phyloP scores from a whole-genome alignment of 2,329 filamentous ascomycete species.

The Paraphoma chrysanthemicola region DNA sequence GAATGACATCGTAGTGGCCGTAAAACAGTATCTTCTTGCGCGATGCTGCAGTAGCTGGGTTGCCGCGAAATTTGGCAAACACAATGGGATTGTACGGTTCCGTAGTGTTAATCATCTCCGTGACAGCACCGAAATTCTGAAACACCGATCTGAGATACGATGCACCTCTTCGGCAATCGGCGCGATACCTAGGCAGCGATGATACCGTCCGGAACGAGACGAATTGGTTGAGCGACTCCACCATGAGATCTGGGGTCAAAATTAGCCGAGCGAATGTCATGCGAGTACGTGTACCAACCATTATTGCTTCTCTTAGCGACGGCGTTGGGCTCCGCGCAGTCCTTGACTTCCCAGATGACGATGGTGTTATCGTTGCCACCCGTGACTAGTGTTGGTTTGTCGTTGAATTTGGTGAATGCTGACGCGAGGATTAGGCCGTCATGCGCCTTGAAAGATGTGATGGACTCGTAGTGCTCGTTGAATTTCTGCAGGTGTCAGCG shows the following conservation, averaged over 20 bases:
- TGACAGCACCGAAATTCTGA: slow-evolving; percentile 84
- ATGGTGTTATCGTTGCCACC: slow-evolving; percentile 92
- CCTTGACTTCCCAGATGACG: slow-evolving; percentile 81
- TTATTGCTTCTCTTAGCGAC: slow-evolving; percentile 62
- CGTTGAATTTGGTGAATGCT: slow-evolving; percentile 72
- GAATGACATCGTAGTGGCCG: slow-evolving; percentile 96
- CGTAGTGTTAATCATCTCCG: slow-evolving; percentile 83
- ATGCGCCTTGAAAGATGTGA: slow-evolving; percentile 82
- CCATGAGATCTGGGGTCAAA: slow-evolving; percentile 62
- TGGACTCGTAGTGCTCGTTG: slow-evolving; percentile 83
- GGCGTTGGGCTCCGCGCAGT: slow-evolving; percentile 57
- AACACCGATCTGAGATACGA: slow-evolving; percentile 90
- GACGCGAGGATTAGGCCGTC: slow-evolving; percentile 87
- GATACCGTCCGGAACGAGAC: slow-evolving; percentile 93
- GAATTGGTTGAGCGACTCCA: slow-evolving; percentile 76
- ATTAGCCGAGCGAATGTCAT: slow-evolving; percentile 24
- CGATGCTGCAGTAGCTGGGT: slow-evolving; percentile 67
- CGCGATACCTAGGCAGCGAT: slow-evolving; percentile 81
- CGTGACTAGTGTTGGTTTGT: slow-evolving; percentile 86
- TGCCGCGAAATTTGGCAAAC: slow-evolving; percentile 84
- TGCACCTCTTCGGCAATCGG: slow-evolving; percentile 91
- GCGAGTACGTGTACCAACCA: slow-evolving; percentile 47
- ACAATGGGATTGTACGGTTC: slow-evolving; percentile 89
- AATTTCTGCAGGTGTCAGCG: slow-evolving; percentile 60
- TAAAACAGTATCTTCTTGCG: slow-evolving; percentile 94